Evolutionary conservation across 345 rosid species (phyloP).

Genomic region (Triadica sebifera): DNA sequence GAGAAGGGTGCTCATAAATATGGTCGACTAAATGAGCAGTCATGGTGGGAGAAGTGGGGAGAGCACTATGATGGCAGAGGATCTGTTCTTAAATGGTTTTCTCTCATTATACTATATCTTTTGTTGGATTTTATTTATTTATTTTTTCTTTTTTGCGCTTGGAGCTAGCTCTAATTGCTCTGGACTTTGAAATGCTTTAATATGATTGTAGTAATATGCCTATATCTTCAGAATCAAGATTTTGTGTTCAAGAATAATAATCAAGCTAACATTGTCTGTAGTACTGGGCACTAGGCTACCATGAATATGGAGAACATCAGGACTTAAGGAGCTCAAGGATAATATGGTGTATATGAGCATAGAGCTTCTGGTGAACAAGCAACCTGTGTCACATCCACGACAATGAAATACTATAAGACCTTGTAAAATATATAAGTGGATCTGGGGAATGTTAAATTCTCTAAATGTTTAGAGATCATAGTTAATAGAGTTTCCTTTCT

Average conservation of each 20-base stretch:
- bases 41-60: constrained; percentile 99
- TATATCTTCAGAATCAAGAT: not conserved
- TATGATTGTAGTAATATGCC: not conserved
- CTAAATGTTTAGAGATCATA: not conserved
- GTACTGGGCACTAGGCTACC: not conserved
- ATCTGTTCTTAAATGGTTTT: constrained; percentile 93
- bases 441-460: not conserved
- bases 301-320: not conserved
- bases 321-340: not conserved
- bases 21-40: constrained; percentile 92
- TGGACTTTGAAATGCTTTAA: not conserved
- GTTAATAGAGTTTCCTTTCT: no score
- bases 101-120: constrained; percentile 7
- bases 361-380: not conserved
- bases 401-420: not conserved
- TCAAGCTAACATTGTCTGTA: not conserved
- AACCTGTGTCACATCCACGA: not conserved
- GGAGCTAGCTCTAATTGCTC: not conserved
- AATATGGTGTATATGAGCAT: not conserved
- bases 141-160: no score
- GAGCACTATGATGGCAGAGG: constrained; percentile 98
- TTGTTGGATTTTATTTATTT: not conserved
- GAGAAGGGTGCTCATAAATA: constrained; percentile 99
- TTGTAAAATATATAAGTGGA: not conserved
- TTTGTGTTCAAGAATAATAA: not conserved